phyloP scores from a whole-genome alignment of 1,284 basidiomycete genomes.

The Rhodotorula sp. region DNA sequence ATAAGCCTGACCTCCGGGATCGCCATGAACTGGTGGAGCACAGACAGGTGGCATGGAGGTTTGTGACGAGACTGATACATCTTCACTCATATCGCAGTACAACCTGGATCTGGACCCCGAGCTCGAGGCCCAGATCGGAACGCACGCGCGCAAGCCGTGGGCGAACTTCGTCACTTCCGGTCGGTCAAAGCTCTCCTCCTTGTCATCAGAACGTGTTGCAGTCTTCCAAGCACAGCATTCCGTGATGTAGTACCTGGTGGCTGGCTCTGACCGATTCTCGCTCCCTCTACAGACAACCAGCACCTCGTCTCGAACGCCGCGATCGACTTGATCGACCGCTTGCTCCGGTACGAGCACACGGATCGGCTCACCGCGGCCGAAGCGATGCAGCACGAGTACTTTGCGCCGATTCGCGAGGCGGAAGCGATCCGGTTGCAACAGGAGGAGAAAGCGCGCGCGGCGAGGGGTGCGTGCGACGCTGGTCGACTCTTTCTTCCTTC shows the following conservation, averaged over 20 bases:
- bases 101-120: slow-evolving; percentile 84
- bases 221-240: not conserved
- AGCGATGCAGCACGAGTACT: slow-evolving; percentile 83
- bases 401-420: slow-evolving; percentile 52
- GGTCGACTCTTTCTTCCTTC: not conserved
- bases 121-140: slow-evolving; percentile 84
- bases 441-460: not conserved
- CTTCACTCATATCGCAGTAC: slow-evolving; percentile 58
- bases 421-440: slow-evolving; percentile 9
- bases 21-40: too few species aligned
- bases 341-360: slow-evolving; percentile 86
- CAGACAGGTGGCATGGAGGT: too few species aligned
- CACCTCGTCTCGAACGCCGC: slow-evolving; percentile 91
- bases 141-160: slow-evolving; percentile 93
- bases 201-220: not conserved
- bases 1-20: too few species aligned
- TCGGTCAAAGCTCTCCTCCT: not conserved
- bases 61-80: too few species aligned
- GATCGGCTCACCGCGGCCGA: slow-evolving; percentile 86
- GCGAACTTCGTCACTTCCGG: slow-evolving; percentile 81
- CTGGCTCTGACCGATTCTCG: not conserved
- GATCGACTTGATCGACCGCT: slow-evolving; percentile 85
- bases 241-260: not conserved
- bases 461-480: not conserved
- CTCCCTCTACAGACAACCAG: not conserved